Evolutionary conservation across 2,329 filamentous ascomycete genomes (phyloP).

Genomic region (Trichophyton simii): DNA sequence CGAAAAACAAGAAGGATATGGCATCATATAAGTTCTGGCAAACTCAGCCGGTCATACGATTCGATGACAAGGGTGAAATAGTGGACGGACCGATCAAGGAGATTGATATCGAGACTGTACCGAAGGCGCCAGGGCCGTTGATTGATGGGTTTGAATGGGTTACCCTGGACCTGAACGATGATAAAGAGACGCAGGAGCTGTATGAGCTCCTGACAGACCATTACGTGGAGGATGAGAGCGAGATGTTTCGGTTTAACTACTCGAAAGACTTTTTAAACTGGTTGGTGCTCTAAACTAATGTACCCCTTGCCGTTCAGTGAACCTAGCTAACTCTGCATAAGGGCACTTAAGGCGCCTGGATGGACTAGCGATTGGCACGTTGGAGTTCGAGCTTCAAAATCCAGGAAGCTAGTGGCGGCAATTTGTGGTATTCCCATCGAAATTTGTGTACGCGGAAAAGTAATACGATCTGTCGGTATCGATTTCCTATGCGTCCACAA

Average conservation of each 20-base stretch:
- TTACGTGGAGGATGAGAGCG: slow-evolving; percentile 94
- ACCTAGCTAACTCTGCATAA: slow-evolving; percentile 23
- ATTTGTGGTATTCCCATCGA: slow-evolving; percentile 86
- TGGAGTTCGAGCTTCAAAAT: slow-evolving; percentile 73
- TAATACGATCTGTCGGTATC: slow-evolving; percentile 74
- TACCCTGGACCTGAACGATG: slow-evolving; percentile 69
- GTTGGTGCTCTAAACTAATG: slow-evolving; percentile 34
- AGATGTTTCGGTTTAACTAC: slow-evolving; percentile 97
- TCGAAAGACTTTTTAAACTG: slow-evolving; percentile 79
- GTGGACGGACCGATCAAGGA: slow-evolving; percentile 75
- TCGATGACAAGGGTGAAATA: slow-evolving; percentile 48
- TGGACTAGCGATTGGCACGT: slow-evolving; percentile 95
- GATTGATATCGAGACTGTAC: slow-evolving; percentile 64
- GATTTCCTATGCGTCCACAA: slow-evolving; percentile 99
- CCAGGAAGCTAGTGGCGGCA: slow-evolving; percentile 81
- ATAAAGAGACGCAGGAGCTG: slow-evolving; percentile 71
- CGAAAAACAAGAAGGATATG: slow-evolving; percentile 93
- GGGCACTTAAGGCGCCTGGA: slow-evolving; percentile 86
- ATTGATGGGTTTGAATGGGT: slow-evolving; percentile 88
- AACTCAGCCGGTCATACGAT: slow-evolving; percentile 86
- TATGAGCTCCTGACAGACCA: slow-evolving; percentile 85
- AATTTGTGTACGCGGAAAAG: slow-evolving; percentile 64
- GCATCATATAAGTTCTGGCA: slow-evolving; percentile 97
- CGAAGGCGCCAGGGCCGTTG: slow-evolving; percentile 62
- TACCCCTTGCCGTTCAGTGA: background rate